Conservation (phyloP, 306 rosid genomes). For the Albizia julibrissin region DNA sequence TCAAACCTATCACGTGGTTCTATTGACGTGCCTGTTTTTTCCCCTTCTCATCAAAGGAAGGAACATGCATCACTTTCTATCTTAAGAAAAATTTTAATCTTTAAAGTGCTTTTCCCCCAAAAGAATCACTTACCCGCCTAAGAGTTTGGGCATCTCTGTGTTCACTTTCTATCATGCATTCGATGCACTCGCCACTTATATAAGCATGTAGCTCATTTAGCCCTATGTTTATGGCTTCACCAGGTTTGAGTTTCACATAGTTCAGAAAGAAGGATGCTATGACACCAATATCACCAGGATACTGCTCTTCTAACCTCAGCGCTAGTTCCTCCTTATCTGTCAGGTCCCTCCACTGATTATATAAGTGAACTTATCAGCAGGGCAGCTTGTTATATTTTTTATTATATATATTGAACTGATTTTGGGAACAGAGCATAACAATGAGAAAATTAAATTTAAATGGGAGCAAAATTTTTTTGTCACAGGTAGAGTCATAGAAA, state of each 20-base stretch:
- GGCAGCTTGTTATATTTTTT: too few relatives aligned
- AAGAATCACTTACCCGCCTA: conserved; percentile 23
- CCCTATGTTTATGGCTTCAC: conserved; percentile 73
- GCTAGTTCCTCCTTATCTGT: conserved; percentile 65
- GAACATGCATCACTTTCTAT: not conserved
- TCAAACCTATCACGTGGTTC: not conserved
- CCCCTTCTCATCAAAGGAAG: not conserved
- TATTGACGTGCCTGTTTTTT: not conserved
- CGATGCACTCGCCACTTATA: conserved; percentile 67
- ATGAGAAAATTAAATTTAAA: not conserved
- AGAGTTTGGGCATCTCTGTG: conserved; percentile 70
- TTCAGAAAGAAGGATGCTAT: conserved; percentile 71
- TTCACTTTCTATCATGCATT: conserved; percentile 87
- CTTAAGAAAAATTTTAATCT: too few relatives aligned
- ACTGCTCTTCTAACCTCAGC: conserved; percentile 65
- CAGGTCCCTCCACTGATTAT: conserved; percentile 55
- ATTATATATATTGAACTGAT: too few relatives aligned
- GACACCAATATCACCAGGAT: conserved; percentile 71
- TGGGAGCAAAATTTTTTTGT: not conserved
- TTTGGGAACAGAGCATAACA: not conserved
- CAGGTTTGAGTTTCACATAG: conserved; percentile 67
- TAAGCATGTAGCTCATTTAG: conserved; percentile 81
- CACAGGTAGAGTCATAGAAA: not conserved
- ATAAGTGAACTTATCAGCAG: not conserved
- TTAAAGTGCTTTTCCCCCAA: too few relatives aligned